Evolutionary conservation across 768 basidiomycete species (phyloP).

Genomic region (Phallus indusiatus): DNA sequence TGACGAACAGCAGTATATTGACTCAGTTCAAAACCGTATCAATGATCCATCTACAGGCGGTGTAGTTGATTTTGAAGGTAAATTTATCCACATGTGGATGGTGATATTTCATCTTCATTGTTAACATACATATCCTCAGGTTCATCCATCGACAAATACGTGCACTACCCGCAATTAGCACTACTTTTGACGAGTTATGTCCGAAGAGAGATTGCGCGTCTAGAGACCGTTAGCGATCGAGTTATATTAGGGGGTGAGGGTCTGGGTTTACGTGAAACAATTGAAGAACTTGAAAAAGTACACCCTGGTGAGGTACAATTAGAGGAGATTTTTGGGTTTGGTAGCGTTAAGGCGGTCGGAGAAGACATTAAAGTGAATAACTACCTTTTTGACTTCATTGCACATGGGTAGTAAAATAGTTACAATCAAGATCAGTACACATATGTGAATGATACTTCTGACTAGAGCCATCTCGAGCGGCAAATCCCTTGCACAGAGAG

Average conservation of each 20-base stretch:
- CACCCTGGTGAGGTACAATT: neutral
- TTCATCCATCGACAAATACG: conserved; percentile 40
- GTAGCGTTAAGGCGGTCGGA: neutral
- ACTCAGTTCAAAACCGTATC: conserved; percentile 38
- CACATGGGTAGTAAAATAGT: no score
- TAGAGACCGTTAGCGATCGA: conserved; percentile 48
- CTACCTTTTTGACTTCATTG: no score
- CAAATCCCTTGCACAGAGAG: no score
- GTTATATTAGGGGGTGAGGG: conserved; percentile 18
- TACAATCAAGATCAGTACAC: no score
- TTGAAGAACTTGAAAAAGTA: neutral
- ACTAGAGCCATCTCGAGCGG: no score
- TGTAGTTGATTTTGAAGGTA: conserved; percentile 17
- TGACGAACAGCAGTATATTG: conserved; percentile 39
- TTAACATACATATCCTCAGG: conserved; percentile 39
- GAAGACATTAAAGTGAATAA: neutral
- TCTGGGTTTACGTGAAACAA: conserved; percentile 1
- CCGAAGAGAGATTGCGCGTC: conserved; percentile 57
- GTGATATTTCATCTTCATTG: neutral
- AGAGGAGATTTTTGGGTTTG: conserved; percentile 2
- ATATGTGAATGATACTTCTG: no score
- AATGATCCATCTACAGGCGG: conserved; percentile 13
- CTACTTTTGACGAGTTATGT: conserved; percentile 59
- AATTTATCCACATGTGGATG: conserved; percentile 1
- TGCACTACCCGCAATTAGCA: conserved; percentile 69